phyloP scores from a whole-genome alignment of 768 basidiomycete species.

The Phylloporus arenicola region DNA sequence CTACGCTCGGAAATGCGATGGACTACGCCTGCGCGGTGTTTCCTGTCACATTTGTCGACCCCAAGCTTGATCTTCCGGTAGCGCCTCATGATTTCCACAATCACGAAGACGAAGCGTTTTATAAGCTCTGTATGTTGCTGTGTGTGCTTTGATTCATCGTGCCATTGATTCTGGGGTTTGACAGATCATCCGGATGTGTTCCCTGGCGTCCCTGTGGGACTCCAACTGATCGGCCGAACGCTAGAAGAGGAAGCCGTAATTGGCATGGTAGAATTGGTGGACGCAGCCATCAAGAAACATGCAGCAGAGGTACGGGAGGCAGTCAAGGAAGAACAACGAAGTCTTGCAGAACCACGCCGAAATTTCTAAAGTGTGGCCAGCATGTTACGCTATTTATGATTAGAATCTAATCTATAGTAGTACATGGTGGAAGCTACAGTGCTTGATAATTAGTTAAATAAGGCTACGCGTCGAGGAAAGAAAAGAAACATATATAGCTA shows the following conservation, averaged over 20 bases:
- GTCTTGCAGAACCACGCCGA: not conserved
- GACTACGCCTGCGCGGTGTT: slow-evolving; percentile 43
- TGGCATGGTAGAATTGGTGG: slow-evolving; percentile 42
- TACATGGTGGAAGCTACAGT: too few species aligned
- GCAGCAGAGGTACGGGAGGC: not conserved
- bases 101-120: slow-evolving; percentile 39
- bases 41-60: slow-evolving; percentile 46
- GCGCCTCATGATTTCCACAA: slow-evolving; percentile 38
- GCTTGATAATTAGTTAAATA: too few species aligned
- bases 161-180: not conserved
- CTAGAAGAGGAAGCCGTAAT: slow-evolving; percentile 52
- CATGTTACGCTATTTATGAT: too few species aligned
- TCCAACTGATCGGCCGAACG: slow-evolving; percentile 45
- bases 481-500: too few species aligned
- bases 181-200: slow-evolving; percentile 44
- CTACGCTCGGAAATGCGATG: slow-evolving; percentile 41
- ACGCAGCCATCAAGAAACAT: slow-evolving; percentile 31
- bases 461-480: too few species aligned
- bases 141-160: not conserved
- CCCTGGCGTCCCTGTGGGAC: slow-evolving; percentile 39
- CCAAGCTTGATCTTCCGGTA: slow-evolving; percentile 32
- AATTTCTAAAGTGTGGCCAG: not conserved
- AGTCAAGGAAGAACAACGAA: not conserved
- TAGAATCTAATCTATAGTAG: too few species aligned
- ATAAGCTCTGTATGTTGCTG: slow-evolving; percentile 39